Evolutionary conservation across 139 green algal species (phyloP).

Genomic region (Protoeuglena noctilucae): DNA sequence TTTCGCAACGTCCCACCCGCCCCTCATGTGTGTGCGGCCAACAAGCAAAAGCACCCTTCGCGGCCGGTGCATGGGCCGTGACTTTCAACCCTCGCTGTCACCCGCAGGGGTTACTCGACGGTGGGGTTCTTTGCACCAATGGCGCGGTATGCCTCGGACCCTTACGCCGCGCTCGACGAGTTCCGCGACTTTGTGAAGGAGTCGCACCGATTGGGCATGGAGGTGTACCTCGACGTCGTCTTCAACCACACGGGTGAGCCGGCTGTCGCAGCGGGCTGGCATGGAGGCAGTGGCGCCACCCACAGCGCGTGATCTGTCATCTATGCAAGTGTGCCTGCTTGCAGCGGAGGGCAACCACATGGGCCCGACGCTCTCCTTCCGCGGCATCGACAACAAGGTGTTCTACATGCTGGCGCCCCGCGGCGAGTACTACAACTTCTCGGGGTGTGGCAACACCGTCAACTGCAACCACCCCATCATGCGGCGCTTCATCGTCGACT

Average conservation of each 20-base stretch:
- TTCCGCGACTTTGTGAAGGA: slow-evolving; percentile 90
- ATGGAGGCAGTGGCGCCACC: no score
- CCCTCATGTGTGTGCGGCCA: no score
- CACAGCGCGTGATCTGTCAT: no score
- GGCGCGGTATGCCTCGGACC: slow-evolving; percentile 40
- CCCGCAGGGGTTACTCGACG: slow-evolving; percentile 96
- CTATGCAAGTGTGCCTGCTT: no score
- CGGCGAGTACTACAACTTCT: slow-evolving; percentile 96
- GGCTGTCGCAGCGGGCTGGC: no score
- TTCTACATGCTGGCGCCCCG: slow-evolving; percentile 96
- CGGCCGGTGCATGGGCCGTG: no score
- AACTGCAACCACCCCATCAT: slow-evolving; percentile 96
- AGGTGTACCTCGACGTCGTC: slow-evolving; percentile 96
- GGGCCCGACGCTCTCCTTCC: slow-evolving; percentile 80
- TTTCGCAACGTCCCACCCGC: no score
- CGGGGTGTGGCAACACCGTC: slow-evolving; percentile 94
- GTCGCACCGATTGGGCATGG: slow-evolving; percentile 77
- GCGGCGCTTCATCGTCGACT: slow-evolving; percentile 82
- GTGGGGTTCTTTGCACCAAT: slow-evolving; percentile 90
- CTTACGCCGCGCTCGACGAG: slow-evolving; percentile 40
- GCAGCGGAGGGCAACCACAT: slow-evolving; percentile 87
- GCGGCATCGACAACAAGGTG: slow-evolving; percentile 83
- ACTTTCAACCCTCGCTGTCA: no score
- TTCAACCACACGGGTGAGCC: slow-evolving; percentile 99
- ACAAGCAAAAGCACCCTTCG: no score